phyloP scores from a whole-genome alignment of 352 stramenopile species.

The Globisporangium nagaii region DNA sequence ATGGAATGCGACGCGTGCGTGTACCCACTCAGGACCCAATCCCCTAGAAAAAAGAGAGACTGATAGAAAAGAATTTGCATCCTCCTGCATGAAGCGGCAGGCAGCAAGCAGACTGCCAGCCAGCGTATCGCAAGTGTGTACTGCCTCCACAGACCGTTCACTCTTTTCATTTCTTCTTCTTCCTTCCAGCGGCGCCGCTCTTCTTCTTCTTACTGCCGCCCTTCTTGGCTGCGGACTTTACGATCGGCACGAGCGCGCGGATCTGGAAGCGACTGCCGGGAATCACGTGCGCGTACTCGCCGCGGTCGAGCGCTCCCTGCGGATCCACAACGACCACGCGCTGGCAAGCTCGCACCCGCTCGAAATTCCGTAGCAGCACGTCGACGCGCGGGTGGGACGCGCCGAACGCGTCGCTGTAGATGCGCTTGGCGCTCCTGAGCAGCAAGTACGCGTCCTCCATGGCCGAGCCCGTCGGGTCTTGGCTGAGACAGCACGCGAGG shows the following conservation, averaged over 20 bases:
- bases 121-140: not conserved
- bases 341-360: slow-evolving; percentile 34
- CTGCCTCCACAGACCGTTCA: no score
- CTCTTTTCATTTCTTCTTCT: slow-evolving; percentile 38
- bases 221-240: slow-evolving; percentile 13
- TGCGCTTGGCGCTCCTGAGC: slow-evolving; percentile 40
- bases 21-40: no score
- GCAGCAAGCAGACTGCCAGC: no score
- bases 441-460: slow-evolving; percentile 54
- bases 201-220: slow-evolving; percentile 26
- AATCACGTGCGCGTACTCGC: slow-evolving; percentile 61
- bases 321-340: slow-evolving; percentile 41
- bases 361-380: slow-evolving; percentile 40
- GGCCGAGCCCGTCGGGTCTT: slow-evolving; percentile 19
- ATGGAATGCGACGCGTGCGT: slow-evolving; percentile 9
- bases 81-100: not conserved
- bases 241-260: slow-evolving; percentile 39
- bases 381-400: slow-evolving; percentile 35
- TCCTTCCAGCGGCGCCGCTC: slow-evolving; percentile 13
- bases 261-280: slow-evolving; percentile 61
- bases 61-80: not conserved
- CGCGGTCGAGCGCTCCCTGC: slow-evolving; percentile 28
- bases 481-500: slow-evolving; percentile 58
- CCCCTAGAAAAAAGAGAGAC: no score
- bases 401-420: slow-evolving; percentile 45